Evolutionary conservation across 2,329 filamentous ascomycete species (phyloP).

Genomic region (Epichloe amarillans): DNA sequence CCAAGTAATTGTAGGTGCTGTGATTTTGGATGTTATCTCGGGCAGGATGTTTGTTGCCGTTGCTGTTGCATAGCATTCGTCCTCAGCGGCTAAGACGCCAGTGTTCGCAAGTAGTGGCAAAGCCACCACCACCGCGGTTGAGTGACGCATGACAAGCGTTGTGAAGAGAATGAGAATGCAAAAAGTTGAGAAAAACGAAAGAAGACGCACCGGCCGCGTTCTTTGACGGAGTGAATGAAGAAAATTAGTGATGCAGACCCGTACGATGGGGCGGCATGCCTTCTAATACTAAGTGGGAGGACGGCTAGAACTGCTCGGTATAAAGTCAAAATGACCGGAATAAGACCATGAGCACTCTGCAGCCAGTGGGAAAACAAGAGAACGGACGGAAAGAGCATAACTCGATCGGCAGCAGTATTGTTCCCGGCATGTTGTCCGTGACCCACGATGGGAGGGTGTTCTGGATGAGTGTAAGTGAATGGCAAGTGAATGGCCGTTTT

Average conservation of each 20-base stretch:
- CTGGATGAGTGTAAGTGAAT: too few species aligned
- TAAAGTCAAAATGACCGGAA: background rate
- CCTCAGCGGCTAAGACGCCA: background rate
- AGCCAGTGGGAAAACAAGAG: background rate
- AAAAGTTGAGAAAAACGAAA: background rate
- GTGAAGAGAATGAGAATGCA: background rate
- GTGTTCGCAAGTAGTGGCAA: constrained; percentile 1
- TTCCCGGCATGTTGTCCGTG: too few species aligned
- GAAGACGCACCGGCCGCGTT: background rate
- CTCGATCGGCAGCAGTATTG: too few species aligned
- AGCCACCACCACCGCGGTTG: background rate
- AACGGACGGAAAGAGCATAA: background rate
- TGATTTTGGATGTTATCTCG: constrained; percentile 1
- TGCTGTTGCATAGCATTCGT: background rate
- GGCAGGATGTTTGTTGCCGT: constrained; percentile 1
- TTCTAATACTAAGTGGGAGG: background rate
- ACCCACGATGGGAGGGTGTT: too few species aligned
- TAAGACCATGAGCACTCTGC: background rate
- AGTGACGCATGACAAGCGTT: background rate
- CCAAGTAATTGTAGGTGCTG: background rate
- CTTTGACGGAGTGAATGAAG: background rate
- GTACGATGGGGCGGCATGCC: background rate
- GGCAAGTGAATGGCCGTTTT: too few species aligned
- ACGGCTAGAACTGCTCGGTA: background rate
- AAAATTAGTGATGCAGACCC: background rate